These are phyloP conservation scores for Colletotrichum musae DNA, from an alignment of 2,329 filamentous ascomycete genomes.

Conservation along the genomic window DNA sequence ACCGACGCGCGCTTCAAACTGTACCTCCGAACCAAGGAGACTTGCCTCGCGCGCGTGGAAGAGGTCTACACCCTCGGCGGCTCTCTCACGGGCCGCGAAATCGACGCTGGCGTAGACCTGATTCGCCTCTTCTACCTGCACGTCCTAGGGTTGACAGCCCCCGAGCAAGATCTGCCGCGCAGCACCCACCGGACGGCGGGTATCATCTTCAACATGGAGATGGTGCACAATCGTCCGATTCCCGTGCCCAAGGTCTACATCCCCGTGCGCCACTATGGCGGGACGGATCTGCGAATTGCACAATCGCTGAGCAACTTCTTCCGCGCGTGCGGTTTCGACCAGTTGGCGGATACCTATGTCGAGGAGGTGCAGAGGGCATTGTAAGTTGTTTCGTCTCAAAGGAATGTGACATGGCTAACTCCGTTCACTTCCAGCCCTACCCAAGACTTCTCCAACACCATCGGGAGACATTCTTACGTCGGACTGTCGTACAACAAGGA, in stretches of 20 bases:
- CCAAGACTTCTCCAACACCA: constrained; percentile 32
- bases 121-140: constrained; percentile 43
- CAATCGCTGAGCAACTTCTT: constrained; percentile 30
- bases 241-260: constrained; percentile 52
- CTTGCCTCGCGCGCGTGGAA: constrained; percentile 47
- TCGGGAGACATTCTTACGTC: constrained; percentile 34
- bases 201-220: constrained; percentile 52
- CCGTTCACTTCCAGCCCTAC: neutral
- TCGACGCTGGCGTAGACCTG: constrained; percentile 39
- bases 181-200: constrained; percentile 51
- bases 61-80: constrained; percentile 46
- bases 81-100: constrained; percentile 18
- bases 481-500: constrained; percentile 28
- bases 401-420: neutral
- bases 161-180: constrained; percentile 40
- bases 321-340: constrained; percentile 21
- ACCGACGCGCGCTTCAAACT: constrained; percentile 53
- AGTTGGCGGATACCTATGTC: constrained; percentile 28
- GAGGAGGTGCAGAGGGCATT: constrained; percentile 31
- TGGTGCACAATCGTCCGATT: constrained; percentile 37
- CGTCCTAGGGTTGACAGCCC: constrained; percentile 36
- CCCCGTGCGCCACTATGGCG: constrained; percentile 52
- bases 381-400: neutral
- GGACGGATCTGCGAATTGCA: constrained; percentile 35
- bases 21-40: constrained; percentile 51